Conservation (phyloP, 306 rosid genomes). For the Cucumis melo region DNA sequence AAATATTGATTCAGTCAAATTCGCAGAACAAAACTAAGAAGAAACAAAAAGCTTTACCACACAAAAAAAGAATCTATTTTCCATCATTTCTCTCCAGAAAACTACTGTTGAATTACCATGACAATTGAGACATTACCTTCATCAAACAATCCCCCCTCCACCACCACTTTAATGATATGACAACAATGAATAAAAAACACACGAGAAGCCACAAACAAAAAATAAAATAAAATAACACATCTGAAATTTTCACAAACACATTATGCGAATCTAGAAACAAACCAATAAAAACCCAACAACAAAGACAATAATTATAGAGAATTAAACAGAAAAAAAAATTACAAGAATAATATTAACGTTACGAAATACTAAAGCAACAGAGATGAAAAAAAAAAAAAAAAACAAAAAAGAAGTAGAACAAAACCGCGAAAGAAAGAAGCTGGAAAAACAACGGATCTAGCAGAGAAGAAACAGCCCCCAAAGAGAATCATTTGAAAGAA, state of each 20-base stretch:
- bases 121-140: neutral
- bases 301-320: neutral
- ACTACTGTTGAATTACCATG: neutral
- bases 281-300: neutral
- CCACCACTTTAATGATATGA: neutral
- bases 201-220: neutral
- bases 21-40: neutral
- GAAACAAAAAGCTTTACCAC: neutral
- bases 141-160: neutral
- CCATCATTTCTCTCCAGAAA: neutral
- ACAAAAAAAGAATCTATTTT: neutral
- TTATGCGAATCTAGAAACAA: neutral
- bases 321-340: neutral
- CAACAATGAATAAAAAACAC: neutral
- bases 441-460: constrained; percentile 48
- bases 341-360: neutral
- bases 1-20: neutral
- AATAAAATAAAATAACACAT: neutral
- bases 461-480: constrained; percentile 1
- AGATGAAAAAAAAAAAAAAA: neutral
- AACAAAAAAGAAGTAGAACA: neutral
- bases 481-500: neutral
- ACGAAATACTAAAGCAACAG: constrained; percentile 11
- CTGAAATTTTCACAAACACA: neutral
- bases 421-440: neutral